These are phyloP conservation scores for Ascosphaera aggregata DNA, from an alignment of 2,329 filamentous ascomycete species.

Conservation along the genomic window DNA sequence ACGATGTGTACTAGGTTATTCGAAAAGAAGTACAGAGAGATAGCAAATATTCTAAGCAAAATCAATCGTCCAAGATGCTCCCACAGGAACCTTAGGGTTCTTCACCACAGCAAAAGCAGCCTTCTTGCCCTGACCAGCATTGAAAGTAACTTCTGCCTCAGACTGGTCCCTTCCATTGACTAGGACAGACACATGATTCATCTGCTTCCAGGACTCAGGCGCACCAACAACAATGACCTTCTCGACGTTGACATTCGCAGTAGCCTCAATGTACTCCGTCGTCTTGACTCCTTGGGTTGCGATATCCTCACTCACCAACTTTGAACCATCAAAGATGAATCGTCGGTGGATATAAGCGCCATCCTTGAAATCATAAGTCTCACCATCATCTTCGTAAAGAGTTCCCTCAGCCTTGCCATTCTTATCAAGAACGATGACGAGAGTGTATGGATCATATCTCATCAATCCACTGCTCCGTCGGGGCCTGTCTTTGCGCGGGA, in stretches of 20 bases:
- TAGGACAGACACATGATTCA: conserved; percentile 29
- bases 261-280: conserved; percentile 52
- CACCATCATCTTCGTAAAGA: conserved; percentile 81
- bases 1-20: background rate
- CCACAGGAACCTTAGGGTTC: conserved; percentile 37
- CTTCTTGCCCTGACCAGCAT: conserved; percentile 26
- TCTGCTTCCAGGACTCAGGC: conserved; percentile 44
- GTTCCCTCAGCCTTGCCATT: conserved; percentile 54
- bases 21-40: background rate
- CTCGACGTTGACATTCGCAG: conserved; percentile 58
- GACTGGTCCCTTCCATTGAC: conserved; percentile 28
- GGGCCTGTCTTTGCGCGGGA: conserved; percentile 71
- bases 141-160: conserved; percentile 28
- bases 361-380: conserved; percentile 67
- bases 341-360: conserved; percentile 73
- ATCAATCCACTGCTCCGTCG: conserved; percentile 70
- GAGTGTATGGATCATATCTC: conserved; percentile 86
- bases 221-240: conserved; percentile 67
- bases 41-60: conserved; percentile 23
- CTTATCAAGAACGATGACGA: conserved; percentile 51
- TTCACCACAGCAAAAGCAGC: conserved; percentile 41
- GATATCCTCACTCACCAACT: conserved; percentile 47
- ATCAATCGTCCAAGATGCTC: conserved; percentile 38
- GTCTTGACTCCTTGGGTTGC: conserved; percentile 37
- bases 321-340: conserved; percentile 40